Evolutionary conservation across 768 basidiomycete species (phyloP), one percentile per base, ranked within the genome.

Genomic region (Pleurotus eryngii): DNA sequence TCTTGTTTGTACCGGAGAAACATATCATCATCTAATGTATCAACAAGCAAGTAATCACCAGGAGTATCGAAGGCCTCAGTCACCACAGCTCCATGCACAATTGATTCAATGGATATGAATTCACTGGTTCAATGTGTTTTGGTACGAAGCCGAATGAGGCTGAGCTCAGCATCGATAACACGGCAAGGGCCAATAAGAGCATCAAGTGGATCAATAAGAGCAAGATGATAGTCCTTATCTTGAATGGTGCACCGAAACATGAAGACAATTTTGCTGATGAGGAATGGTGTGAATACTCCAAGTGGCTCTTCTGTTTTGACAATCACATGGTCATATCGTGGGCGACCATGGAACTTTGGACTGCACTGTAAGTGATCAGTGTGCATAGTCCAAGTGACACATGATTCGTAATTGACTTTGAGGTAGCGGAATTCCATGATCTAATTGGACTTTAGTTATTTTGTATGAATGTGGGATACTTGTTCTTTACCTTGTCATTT

Each of bases 341-440:
- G 65, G 2, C 40, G 22, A 0, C 58, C 38, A 43, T 65, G 61
- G 57, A 76, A 76, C 0, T 45, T 50, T 4, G 71, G 69, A 51
- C 66, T 73, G 59, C 65, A 70, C 2, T 58, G 57, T 1, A 75
- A 60, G 35, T 68, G 60, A 53, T 76, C 67, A 1, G 60, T 64
- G 2, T 55, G 56, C n/a, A 59, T 20, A 7, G 46, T 22, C 73
- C 72, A 76, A 57, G 70, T 61, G 5, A 68, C 55, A 1, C 30
- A 49, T 0, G 65, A 72, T 11, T 58, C 62, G 59, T 70, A 74
- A 17, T 65, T 58, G 14, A 71, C 56, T 17, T 42, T 42, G 39
- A 42, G 39, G 3, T 12, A 42, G 14, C 39, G 39, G 12, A 42
- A 12, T 7, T 42, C 39, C 12, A 17, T 7, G 5, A 42, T 17